Percentiles rank a stretch among this genome's conserved stretches.
Evolutionary conservation across 2,329 filamentous ascomycete species (phyloP).

Genomic region (Mycocentrospora acerina): DNA sequence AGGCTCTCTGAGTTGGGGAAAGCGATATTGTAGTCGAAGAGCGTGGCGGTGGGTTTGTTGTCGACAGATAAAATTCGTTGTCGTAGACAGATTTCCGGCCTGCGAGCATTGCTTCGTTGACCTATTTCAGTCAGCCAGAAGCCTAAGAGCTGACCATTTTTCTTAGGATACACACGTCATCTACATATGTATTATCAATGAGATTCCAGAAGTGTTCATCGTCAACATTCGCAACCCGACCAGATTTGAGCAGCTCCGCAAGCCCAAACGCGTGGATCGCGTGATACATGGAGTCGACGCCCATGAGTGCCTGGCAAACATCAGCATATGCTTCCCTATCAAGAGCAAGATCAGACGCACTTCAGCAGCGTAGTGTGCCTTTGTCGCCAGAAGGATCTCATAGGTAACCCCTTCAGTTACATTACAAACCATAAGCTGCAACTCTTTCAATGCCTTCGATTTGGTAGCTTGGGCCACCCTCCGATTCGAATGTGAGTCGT

Average conservation of each 20-base stretch:
- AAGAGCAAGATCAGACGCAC: slow-evolving; percentile 4
- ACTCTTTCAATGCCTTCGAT: slow-evolving; percentile 24
- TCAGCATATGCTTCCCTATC: slow-evolving; percentile 5
- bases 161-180: slow-evolving; percentile 26
- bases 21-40: slow-evolving; percentile 3
- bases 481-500: slow-evolving; percentile 23
- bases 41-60: slow-evolving; percentile 21
- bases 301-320: slow-evolving; percentile 20
- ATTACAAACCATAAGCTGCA: slow-evolving; percentile 22
- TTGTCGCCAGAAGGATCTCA: slow-evolving; percentile 29
- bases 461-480: slow-evolving; percentile 20
- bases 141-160: neutral
- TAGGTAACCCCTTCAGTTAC: slow-evolving; percentile 17
- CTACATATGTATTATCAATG: slow-evolving; percentile 36
- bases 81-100: slow-evolving; percentile 32
- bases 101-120: slow-evolving; percentile 30
- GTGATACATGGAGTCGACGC: slow-evolving; percentile 28
- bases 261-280: slow-evolving; percentile 31
- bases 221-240: slow-evolving; percentile 21
- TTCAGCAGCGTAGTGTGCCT: slow-evolving; percentile 33
- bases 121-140: slow-evolving; percentile 18
- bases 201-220: slow-evolving; percentile 33
- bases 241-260: slow-evolving; percentile 28
- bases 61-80: slow-evolving; percentile 29
- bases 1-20: slow-evolving; percentile 20